phyloP scores from a whole-genome alignment of 805 yeast genomes.

The Kodamaea fukazawae region DNA sequence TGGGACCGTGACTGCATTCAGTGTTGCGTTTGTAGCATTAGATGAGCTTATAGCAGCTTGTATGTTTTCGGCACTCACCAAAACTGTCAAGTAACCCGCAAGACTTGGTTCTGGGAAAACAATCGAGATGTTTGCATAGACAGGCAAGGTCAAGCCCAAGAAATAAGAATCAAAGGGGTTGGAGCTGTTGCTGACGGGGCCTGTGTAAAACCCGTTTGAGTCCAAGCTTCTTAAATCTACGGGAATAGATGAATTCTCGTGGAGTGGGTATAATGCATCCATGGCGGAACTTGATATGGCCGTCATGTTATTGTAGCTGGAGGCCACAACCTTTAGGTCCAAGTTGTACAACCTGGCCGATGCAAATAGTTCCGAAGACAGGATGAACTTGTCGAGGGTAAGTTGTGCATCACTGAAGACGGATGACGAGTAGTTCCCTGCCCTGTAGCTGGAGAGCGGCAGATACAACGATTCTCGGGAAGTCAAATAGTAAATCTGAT shows the following conservation, averaged over 20 bases:
- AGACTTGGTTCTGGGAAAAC: conserved; percentile 55
- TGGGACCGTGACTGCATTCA: neutral
- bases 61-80: conserved; percentile 34
- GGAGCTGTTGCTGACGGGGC: conserved; percentile 54
- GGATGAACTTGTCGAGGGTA: conserved; percentile 56
- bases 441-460: conserved; percentile 60
- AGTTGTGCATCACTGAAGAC: conserved; percentile 43
- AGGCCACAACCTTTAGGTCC: conserved; percentile 46
- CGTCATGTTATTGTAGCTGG: conserved; percentile 26
- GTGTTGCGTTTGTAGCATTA: conserved; percentile 16
- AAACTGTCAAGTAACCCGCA: conserved; percentile 68
- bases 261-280: conserved; percentile 49
- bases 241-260: conserved; percentile 44
- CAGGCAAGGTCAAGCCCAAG: conserved; percentile 76
- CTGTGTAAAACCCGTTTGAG: conserved; percentile 47
- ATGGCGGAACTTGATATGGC: conserved; percentile 27
- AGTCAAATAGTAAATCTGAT: conserved; percentile 66
- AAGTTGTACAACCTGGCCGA: conserved; percentile 69
- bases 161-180: conserved; percentile 40
- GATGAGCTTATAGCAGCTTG: conserved; percentile 27
- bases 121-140: conserved; percentile 71
- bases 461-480: conserved; percentile 57
- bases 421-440: conserved; percentile 63
- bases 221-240: conserved; percentile 13
- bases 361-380: conserved; percentile 60